A percentile compares a stretch with the other conserved stretches of the same genome.
Conservation (phyloP, 257 asterid species). For the Plantago major region DNA sequence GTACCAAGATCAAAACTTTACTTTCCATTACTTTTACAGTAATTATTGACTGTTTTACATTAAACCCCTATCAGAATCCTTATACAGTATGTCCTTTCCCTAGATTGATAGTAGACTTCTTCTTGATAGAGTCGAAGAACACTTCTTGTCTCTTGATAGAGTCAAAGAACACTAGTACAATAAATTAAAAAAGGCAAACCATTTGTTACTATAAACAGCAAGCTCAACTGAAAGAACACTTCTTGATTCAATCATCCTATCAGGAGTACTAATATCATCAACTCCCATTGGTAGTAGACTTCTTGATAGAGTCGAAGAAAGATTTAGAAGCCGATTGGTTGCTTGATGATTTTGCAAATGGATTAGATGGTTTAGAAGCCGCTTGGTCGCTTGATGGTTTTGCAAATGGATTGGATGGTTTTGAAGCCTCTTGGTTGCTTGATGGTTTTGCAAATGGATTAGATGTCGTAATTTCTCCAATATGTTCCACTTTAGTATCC, state of each 20-base stretch:
- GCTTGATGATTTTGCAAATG: constrained; percentile 68
- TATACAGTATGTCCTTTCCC: not conserved
- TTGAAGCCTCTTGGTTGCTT: constrained; percentile 24
- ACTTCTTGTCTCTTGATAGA: too few relatives aligned
- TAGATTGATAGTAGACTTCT: too few relatives aligned
- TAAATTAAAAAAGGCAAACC: too few relatives aligned
- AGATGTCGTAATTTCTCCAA: constrained; percentile 26
- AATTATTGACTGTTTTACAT: too few relatives aligned
- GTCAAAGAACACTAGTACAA: too few relatives aligned
- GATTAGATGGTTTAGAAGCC: constrained; percentile 61
- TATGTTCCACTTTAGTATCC: constrained; percentile 18
- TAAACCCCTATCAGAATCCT: too few relatives aligned
- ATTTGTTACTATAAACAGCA: too few relatives aligned
- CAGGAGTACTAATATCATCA: constrained; percentile 19
- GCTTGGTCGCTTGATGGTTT: constrained; percentile 16
- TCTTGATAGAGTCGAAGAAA: constrained; percentile 67
- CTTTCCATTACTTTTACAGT: too few relatives aligned
- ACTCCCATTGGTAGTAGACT: constrained; percentile 28
- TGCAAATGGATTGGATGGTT: constrained; percentile 28
- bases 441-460: too few relatives aligned
- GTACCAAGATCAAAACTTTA: too few relatives aligned
- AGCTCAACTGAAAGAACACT: too few relatives aligned
- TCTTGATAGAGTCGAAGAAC: too few relatives aligned
- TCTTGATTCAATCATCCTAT: constrained; percentile 11
- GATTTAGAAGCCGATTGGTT: constrained; percentile 44